Percentiles rank a stretch among this genome's conserved stretches.
phyloP scores from a whole-genome alignment of 306 rosid genomes.

The Mimosa pudica region DNA sequence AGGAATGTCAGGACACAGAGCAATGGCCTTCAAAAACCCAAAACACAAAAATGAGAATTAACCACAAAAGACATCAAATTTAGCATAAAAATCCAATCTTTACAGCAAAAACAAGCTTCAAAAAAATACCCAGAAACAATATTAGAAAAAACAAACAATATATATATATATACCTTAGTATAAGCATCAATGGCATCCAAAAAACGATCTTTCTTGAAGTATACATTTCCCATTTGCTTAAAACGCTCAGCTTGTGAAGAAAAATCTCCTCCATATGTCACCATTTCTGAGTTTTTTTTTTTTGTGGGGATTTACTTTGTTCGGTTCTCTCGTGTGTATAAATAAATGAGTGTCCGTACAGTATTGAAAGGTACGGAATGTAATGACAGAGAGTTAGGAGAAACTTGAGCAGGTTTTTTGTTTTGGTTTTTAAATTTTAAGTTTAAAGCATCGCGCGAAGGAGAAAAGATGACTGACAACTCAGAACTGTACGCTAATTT shows the following conservation, averaged over 20 bases:
- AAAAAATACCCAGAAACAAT: not conserved
- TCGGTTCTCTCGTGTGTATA: not conserved
- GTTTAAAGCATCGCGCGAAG: too few relatives aligned
- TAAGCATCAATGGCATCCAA: constrained; percentile 91
- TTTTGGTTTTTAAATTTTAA: too few relatives aligned
- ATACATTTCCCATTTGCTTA: constrained; percentile 61
- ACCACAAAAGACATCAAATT: not conserved
- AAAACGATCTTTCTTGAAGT: constrained; percentile 70
- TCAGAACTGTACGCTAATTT: too few relatives aligned
- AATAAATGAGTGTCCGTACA: not conserved
- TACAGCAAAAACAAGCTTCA: not conserved
- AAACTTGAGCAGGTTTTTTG: too few relatives aligned
- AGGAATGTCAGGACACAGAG: constrained; percentile 79
- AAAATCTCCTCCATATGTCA: constrained; percentile 30
- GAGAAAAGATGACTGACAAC: too few relatives aligned
- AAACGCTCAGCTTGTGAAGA: constrained; percentile 66
- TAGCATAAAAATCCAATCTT: not conserved
- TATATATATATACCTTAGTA: constrained; percentile 60
- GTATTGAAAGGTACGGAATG: not conserved
- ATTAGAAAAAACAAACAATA: not conserved
- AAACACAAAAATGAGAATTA: not conserved
- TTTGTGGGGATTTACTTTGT: not conserved
- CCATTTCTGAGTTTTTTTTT: constrained; percentile 37
- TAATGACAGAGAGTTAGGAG: too few relatives aligned
- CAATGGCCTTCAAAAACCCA: constrained; percentile 31